A percentile compares a stretch with the other conserved stretches of the same genome.
These are phyloP conservation scores for Sporisorium sorghi DNA, from an alignment of 1,284 basidiomycete genomes.

Conservation along the genomic window DNA sequence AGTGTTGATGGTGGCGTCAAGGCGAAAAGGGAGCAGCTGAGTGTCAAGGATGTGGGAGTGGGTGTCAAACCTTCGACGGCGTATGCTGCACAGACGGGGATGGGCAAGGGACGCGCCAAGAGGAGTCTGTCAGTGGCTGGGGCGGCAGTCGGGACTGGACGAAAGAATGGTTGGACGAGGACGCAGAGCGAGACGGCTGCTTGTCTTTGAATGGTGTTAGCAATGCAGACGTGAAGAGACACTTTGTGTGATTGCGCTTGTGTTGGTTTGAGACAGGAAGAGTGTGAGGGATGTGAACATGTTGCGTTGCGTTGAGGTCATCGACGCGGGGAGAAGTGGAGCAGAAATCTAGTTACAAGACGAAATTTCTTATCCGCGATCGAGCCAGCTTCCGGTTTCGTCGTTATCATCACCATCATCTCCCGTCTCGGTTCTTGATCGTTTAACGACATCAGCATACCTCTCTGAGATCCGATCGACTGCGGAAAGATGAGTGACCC, in stretches of 20 bases:
- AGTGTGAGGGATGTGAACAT: too few relatives aligned
- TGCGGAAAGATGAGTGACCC: background rate
- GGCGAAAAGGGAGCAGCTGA: background rate
- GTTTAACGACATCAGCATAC: background rate
- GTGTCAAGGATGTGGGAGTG: slow-evolving; percentile 15
- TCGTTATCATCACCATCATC: background rate
- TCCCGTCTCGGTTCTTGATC: background rate
- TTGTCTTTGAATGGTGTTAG: slow-evolving; percentile 17
- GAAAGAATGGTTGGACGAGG: slow-evolving; percentile 13
- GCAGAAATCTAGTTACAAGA: background rate
- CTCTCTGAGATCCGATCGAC: background rate
- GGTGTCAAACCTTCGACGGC: slow-evolving; percentile 21
- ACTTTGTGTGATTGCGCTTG: too few relatives aligned
- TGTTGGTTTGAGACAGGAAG: background rate
- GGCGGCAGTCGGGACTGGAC: background rate
- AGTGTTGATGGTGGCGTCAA: background rate
- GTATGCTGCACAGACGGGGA: slow-evolving; percentile 8
- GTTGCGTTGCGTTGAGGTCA: background rate
- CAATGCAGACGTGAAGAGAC: background rate
- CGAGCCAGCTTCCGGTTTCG: background rate
- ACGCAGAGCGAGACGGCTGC: slow-evolving; percentile 27
- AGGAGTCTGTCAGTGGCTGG: slow-evolving; percentile 9
- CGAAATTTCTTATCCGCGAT: slow-evolving; percentile 4
- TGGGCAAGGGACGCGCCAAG: slow-evolving; percentile 3
- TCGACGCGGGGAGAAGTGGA: too few relatives aligned